Percentiles rank a stretch among this genome's conserved stretches.
Evolutionary conservation across 208 protist genomes (phyloP).

Genomic region (Trypanosoma mega): DNA sequence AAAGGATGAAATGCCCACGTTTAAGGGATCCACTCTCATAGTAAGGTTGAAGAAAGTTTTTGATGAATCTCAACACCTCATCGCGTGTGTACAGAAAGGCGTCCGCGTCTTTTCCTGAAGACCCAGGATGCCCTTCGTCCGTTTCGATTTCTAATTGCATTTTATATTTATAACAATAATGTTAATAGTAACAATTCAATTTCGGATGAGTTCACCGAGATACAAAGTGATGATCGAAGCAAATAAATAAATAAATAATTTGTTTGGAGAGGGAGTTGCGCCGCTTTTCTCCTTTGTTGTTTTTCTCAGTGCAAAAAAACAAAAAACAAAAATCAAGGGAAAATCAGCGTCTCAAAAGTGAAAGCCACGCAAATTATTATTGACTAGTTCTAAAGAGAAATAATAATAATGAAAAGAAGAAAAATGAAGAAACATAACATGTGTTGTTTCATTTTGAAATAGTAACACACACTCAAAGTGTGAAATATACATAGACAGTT

Average conservation of each 20-base stretch:
- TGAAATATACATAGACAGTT: no score
- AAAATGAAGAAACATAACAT: no score
- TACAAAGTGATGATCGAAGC: conserved; percentile 15
- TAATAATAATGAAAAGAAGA: no score
- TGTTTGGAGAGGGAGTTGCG: conserved; percentile 5
- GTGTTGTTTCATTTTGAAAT: no score
- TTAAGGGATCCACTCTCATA: background rate
- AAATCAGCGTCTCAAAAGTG: conserved; percentile 6
- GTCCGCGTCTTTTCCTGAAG: background rate
- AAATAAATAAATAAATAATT: conserved; percentile 19
- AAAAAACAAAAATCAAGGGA: no score
- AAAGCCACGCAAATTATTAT: background rate
- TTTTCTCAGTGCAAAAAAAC: background rate
- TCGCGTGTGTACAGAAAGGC: conserved; percentile 2
- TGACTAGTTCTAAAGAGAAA: no score
- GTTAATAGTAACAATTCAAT: no score
- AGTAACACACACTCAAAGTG: no score
- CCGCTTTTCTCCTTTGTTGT: background rate
- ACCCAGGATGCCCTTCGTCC: no score
- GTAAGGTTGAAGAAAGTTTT: conserved; percentile 5
- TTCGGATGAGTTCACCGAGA: no score
- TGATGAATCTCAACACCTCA: conserved; percentile 4
- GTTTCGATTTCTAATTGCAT: background rate
- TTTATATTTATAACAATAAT: no score
- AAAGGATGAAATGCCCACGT: background rate